Base-by-base conservation (phyloP, 805 yeast species). In the Ogataea glucozyma region DNA sequence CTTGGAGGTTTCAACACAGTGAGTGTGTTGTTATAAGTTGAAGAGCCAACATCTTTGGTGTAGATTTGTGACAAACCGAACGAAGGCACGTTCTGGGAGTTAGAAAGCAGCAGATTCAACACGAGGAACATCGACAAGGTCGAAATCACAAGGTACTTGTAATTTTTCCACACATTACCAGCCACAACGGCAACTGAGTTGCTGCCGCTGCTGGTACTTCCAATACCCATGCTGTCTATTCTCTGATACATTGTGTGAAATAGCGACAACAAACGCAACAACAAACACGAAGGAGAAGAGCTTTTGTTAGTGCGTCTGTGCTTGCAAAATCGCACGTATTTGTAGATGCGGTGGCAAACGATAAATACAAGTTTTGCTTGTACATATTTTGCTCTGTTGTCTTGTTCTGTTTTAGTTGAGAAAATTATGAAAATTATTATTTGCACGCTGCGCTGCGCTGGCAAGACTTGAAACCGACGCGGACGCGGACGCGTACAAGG, bases 71-170 rank as follows among this genome's bases (percentile, higher is more conserved):
- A 39, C 4, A 53, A 34, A 26, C 37, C 43, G 40, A 51, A 50
- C 29, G 53, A 23, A 18, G 48, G 45, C 6, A 35, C 39, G 12
- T 20, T 40, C 12, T 38, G 44, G 20, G 54, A 32, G 35, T 33
- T 43, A 7, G 56, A 44, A 19, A 48, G 46, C 21, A 55, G 19
- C 26, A 55, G 19, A 24, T 54, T 54, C 38, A 55, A 35, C n/a
- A 55, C 48, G 17, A 53, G 12, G 30, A 55, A 50, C 39, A 54
- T 51, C 10, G 58, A 52, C 9, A 43, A 31, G 5, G 57, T 32
- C 14, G 58, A 53, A 13, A 55, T 41, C 17, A 50, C 46, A 12
- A 54, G 26, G 31, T 53, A 55, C 40, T 54, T 53, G 40, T 55
- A 55, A 31, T 44, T 51, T 29, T 47, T 55, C 57, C 57, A 55